Evolutionary conservation across 148 eudicot genomes (phyloP).

Genomic region (Chenopodium album): DNA sequence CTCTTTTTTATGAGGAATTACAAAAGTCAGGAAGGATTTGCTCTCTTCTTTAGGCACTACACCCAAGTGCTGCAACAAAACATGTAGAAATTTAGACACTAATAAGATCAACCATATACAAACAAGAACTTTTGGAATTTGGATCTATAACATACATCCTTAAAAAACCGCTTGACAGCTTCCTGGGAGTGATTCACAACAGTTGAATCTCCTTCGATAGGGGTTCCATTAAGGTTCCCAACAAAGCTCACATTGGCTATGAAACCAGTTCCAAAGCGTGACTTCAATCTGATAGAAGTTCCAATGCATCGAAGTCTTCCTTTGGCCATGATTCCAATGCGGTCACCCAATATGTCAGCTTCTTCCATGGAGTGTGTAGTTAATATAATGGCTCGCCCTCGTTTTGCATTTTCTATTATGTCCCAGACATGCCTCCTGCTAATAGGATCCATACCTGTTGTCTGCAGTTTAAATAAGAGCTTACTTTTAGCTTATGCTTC

Average conservation of each 20-base stretch:
- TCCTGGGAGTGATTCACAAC: slow-evolving; percentile 32
- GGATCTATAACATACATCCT: slow-evolving; percentile 46
- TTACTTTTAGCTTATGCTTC: neutral
- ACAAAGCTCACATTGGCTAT: slow-evolving; percentile 77
- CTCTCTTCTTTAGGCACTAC: slow-evolving; percentile 81
- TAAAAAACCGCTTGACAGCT: slow-evolving; percentile 75
- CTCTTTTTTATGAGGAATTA: slow-evolving; percentile 81
- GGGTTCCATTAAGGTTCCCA: slow-evolving; percentile 40
- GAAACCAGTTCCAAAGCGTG: slow-evolving; percentile 90
- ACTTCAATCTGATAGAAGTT: slow-evolving; percentile 81
- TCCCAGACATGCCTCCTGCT: slow-evolving; percentile 98
- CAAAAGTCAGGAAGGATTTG: slow-evolving; percentile 73
- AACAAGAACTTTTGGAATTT: neutral
- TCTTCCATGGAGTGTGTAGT: slow-evolving; percentile 99
- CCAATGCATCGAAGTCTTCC: slow-evolving; percentile 98
- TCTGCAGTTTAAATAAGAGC: slow-evolving; percentile 37
- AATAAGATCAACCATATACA: neutral
- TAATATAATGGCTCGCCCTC: slow-evolving; percentile 79
- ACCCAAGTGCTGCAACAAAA: slow-evolving; percentile 55
- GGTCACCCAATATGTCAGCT: slow-evolving; percentile 91
- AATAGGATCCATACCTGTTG: slow-evolving; percentile 99
- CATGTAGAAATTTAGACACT: neutral
- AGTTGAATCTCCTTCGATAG: slow-evolving; percentile 12
- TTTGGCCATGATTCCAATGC: slow-evolving; percentile 97
- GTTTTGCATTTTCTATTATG: slow-evolving; percentile 82